These are phyloP conservation scores for Lantana camara DNA, from an alignment of 257 asterid genomes.

Conservation along the genomic window DNA sequence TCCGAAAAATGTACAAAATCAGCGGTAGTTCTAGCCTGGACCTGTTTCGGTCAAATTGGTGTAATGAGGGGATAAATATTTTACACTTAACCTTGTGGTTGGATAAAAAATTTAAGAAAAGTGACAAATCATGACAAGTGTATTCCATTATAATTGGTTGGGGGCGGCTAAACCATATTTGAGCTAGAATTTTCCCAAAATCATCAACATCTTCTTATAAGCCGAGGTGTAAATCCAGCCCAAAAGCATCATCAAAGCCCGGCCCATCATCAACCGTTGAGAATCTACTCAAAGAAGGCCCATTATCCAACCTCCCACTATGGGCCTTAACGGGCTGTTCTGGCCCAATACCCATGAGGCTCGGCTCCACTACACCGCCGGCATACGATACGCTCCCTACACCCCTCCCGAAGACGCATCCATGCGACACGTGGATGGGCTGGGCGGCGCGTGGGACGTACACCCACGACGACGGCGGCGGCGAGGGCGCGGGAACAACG, in stretches of 20 bases:
- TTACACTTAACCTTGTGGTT: too few species aligned
- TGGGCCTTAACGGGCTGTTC: slow-evolving; percentile 60
- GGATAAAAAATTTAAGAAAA: too few species aligned
- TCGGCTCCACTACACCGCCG: slow-evolving; percentile 53
- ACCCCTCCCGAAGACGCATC: slow-evolving; percentile 60
- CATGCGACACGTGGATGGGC: slow-evolving; percentile 65
- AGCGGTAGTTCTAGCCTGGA: too few species aligned
- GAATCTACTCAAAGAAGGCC: slow-evolving; percentile 80
- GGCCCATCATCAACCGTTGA: slow-evolving; percentile 63
- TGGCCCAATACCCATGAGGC: slow-evolving; percentile 50
- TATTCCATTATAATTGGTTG: too few species aligned
- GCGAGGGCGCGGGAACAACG: slow-evolving; percentile 30
- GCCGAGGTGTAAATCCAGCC: slow-evolving; percentile 83
- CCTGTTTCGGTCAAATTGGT: too few species aligned
- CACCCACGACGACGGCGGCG: slow-evolving; percentile 61
- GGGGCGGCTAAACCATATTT: too few species aligned
- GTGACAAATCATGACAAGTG: too few species aligned
- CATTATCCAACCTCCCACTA: slow-evolving; percentile 52
- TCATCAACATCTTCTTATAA: slow-evolving; percentile 30
- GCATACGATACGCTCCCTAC: slow-evolving; percentile 44
- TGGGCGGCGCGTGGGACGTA: slow-evolving; percentile 71
- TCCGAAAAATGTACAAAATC: slow-evolving; percentile 53
- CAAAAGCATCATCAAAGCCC: slow-evolving; percentile 62
- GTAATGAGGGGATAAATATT: too few species aligned
- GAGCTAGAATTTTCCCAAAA: too few species aligned